Percentiles rank a stretch among this genome's conserved stretches.
Evolutionary conservation across 2,329 filamentous ascomycete genomes (phyloP).

Genomic region (Trichoderma lentiforme): DNA sequence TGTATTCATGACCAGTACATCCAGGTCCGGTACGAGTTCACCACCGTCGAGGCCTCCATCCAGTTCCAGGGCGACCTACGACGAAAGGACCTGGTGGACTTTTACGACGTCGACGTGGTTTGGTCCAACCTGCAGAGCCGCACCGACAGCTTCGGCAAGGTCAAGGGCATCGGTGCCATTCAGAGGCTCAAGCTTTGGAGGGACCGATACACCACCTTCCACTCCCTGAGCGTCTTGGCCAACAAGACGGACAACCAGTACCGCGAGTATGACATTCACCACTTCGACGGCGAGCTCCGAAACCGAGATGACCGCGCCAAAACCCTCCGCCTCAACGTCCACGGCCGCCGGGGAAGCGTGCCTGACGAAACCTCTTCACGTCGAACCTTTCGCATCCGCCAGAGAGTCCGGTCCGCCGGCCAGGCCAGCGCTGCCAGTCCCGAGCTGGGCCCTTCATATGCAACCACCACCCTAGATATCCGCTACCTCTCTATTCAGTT

Average conservation of each 20-base stretch:
- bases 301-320: conserved; percentile 45
- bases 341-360: conserved; percentile 40
- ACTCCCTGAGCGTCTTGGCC: conserved; percentile 47
- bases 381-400: conserved; percentile 42
- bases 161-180: conserved; percentile 49
- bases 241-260: conserved; percentile 45
- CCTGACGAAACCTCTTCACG: conserved; percentile 37
- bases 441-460: conserved; percentile 25
- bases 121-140: conserved; percentile 50
- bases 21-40: conserved; percentile 51
- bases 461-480: conserved; percentile 38
- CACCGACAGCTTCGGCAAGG: conserved; percentile 48
- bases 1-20: conserved; percentile 48
- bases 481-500: conserved; percentile 50
- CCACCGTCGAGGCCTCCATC: conserved; percentile 44
- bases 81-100: conserved; percentile 46
- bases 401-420: conserved; percentile 34
- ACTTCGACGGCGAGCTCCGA: conserved; percentile 47
- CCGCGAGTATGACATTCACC: conserved; percentile 46
- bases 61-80: conserved; percentile 50
- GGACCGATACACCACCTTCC: conserved; percentile 45
- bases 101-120: conserved; percentile 51
- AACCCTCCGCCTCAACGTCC: conserved; percentile 42
- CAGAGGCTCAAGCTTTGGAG: conserved; percentile 53
- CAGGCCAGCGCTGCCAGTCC: conserved; percentile 21